Base-by-base conservation (phyloP, 202 grass and related monocot genomes). In the Thinopyrum obtusiflorum region DNA sequence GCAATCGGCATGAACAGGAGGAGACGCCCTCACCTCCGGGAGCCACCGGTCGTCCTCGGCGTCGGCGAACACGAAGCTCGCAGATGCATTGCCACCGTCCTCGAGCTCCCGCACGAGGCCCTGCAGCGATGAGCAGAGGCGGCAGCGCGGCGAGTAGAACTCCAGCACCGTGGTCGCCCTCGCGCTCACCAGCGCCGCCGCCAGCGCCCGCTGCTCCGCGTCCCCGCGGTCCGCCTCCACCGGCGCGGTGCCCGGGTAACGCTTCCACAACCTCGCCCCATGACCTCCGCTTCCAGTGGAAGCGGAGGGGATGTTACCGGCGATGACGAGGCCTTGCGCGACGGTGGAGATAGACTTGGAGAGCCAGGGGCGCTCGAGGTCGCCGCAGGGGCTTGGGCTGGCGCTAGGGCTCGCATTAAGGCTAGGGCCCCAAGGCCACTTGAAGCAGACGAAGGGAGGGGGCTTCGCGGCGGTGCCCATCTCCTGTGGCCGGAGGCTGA, bases 21-120 rank as follows among this genome's bases (percentile, higher is more conserved):
- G 24, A 75, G 73, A 11, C 4, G 73, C 39, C 39, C 71, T 75
- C 66, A 98, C 96, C 96, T 98, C 93, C 11, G 93, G 96, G 46
- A 98, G 93, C 96, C 96, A 98, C 76, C 82, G 88, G 36, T 92
- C 96, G 44, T 92, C 94, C 88, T 95, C 96, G 17, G 96, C 96
- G 82, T 98, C 96, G 47, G 90, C 93, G 44, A 98, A 83, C 35
- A 96, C 91, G 57, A 98, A 98, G 26, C 86, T 75, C 5, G 85
- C 86, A 49, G 67, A 88, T 13, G 80, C 89, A 1, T 76, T 68
- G 33, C 85, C 80, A 25, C 85, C 80, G 0, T 59, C 89, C 51
- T 98, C 90, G 36, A 98, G 20, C 60, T 92, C 88, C 31, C 68
- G 86, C 80, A 96, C 91, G 73, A 94, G 77, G 12, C 65, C 86